Percentiles rank a stretch among this genome's conserved stretches.
phyloP scores from a whole-genome alignment of 768 basidiomycete genomes.

The Fomitopsis serialis region DNA sequence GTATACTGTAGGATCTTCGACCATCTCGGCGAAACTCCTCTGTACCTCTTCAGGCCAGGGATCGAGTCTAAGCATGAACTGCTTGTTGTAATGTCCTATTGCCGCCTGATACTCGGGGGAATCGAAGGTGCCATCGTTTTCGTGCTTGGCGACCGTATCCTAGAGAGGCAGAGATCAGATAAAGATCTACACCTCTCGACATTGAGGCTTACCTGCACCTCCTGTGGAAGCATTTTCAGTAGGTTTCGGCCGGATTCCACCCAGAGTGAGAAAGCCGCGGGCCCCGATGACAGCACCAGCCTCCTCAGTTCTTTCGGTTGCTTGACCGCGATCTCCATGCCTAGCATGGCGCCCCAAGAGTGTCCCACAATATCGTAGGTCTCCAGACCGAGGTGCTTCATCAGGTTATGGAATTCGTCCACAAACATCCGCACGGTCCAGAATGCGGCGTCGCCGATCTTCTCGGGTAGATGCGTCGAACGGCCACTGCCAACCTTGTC shows the following conservation, averaged over 20 bases:
- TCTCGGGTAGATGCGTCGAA: constrained; percentile 38
- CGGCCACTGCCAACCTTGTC: constrained; percentile 44
- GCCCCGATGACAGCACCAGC: constrained; percentile 39
- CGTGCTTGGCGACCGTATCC: constrained; percentile 37
- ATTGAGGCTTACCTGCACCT: constrained; percentile 20
- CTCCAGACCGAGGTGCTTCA: constrained; percentile 35
- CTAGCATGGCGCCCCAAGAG: constrained; percentile 56
- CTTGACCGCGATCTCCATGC: constrained; percentile 16
- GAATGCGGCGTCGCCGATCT: constrained; percentile 25
- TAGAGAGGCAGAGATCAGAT: constrained; percentile 11
- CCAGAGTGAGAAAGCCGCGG: constrained; percentile 36
- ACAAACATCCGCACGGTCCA: constrained; percentile 46
- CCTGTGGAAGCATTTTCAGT: constrained; percentile 23
- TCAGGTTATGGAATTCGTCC: constrained; percentile 47
- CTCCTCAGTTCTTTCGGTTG: constrained; percentile 37
- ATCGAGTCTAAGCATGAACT: constrained; percentile 37
- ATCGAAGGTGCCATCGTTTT: constrained; percentile 37
- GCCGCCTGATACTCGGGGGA: constrained; percentile 41
- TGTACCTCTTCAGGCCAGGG: constrained; percentile 39
- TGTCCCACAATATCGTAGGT: constrained; percentile 45
- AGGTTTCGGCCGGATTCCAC: constrained; percentile 25
- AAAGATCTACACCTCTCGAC: background rate
- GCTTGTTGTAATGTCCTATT: constrained; percentile 34
- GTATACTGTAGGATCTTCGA: constrained; percentile 44
- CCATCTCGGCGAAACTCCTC: constrained; percentile 26